These are phyloP conservation scores for Irineochytrium annulatum DNA, from an alignment of 192 early-diverging fungal genomes.

Conservation along the genomic window DNA sequence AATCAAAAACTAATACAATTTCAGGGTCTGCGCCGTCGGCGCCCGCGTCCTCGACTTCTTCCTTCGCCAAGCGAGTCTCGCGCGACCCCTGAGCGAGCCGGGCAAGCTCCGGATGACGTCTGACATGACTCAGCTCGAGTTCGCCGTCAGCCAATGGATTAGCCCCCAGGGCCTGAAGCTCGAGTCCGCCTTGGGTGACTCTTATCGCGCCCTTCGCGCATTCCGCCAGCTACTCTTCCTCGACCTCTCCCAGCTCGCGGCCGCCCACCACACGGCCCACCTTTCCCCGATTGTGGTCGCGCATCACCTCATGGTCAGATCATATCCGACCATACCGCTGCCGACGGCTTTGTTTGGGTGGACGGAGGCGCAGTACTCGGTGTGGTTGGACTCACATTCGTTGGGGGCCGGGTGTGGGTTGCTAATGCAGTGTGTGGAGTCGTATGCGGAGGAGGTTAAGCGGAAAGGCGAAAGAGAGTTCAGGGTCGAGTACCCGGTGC, in stretches of 20 bases:
- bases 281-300: conserved; percentile 48
- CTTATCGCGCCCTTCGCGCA: conserved; percentile 53
- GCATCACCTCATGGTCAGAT: conserved; percentile 62
- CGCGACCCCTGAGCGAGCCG: conserved; percentile 55
- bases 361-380: conserved; percentile 59
- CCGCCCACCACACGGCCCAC: conserved; percentile 44
- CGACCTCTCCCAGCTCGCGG: conserved; percentile 49
- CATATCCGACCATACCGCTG: conserved; percentile 46
- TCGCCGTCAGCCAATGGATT: conserved; percentile 60
- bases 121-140: conserved; percentile 74
- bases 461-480: conserved; percentile 28
- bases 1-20: not conserved
- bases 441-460: conserved; percentile 38
- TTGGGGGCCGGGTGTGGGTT: conserved; percentile 45
- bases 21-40: conserved; percentile 42
- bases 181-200: conserved; percentile 51
- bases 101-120: conserved; percentile 64
- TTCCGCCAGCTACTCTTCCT: conserved; percentile 65
- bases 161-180: conserved; percentile 52
- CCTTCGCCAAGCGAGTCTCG: conserved; percentile 62
- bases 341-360: conserved; percentile 55
- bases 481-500: conserved; percentile 22
- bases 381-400: conserved; percentile 62
- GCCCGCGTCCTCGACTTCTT: conserved; percentile 51
- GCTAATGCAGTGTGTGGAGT: conserved; percentile 36